These are phyloP conservation scores for Cutaneotrichosporon daszewskae DNA, from an alignment of 1,284 basidiomycete genomes.

Conservation along the genomic window DNA sequence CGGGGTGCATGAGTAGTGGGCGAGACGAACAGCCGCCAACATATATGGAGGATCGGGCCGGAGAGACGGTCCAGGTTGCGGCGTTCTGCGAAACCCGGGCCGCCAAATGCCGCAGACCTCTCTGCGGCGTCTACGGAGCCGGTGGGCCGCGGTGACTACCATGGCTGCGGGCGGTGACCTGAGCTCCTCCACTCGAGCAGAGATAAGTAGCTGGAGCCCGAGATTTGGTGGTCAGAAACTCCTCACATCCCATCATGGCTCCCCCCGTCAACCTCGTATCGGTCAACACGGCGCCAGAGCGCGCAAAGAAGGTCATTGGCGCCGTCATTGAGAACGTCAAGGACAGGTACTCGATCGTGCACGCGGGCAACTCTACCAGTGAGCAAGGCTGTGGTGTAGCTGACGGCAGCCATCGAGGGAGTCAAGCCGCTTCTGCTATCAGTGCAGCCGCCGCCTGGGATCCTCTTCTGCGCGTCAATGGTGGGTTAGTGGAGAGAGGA, in stretches of 20 bases:
- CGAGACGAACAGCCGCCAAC: too few relatives aligned
- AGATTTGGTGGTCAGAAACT: background rate
- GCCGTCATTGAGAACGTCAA: slow-evolving; percentile 40
- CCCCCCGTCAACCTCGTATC: slow-evolving; percentile 39
- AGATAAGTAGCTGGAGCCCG: too few relatives aligned
- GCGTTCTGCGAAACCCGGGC: too few relatives aligned
- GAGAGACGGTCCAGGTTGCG: too few relatives aligned
- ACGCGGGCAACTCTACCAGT: slow-evolving; percentile 43
- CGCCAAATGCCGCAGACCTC: too few relatives aligned
- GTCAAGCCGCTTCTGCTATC: slow-evolving; percentile 33
- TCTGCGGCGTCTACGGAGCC: too few relatives aligned
- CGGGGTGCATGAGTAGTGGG: slow-evolving; percentile 7
- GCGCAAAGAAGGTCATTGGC: slow-evolving; percentile 41
- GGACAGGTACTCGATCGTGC: slow-evolving; percentile 39
- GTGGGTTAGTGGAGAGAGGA: slow-evolving; percentile 11
- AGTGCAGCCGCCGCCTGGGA: slow-evolving; percentile 38
- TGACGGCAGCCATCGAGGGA: slow-evolving; percentile 34
- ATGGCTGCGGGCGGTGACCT: too few relatives aligned
- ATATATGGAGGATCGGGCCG: too few relatives aligned
- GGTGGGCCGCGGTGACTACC: too few relatives aligned
- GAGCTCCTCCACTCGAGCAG: too few relatives aligned
- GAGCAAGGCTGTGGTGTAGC: slow-evolving; percentile 3
- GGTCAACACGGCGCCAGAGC: slow-evolving; percentile 44
- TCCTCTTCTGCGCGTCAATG: slow-evolving; percentile 43
- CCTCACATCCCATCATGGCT: background rate